Evolutionary conservation across 164 flowering plant genomes (phyloP).

Genomic region (Aristolochia californica): DNA sequence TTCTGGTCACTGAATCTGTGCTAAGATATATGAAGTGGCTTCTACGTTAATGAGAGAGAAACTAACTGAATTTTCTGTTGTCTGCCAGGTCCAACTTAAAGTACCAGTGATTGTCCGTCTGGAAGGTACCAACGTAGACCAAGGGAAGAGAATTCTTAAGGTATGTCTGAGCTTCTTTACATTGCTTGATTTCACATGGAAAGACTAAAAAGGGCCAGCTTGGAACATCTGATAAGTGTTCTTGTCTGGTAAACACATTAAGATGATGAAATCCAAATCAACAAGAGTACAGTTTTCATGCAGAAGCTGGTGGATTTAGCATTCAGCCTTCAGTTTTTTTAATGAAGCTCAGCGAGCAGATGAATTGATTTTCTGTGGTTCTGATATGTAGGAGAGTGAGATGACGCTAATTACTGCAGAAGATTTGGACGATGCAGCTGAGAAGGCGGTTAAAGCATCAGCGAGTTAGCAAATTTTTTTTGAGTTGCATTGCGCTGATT

Average conservation of each 20-base stretch:
- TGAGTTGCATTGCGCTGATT: too few relatives aligned
- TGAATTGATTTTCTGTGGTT: background rate
- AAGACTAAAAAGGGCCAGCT: too few relatives aligned
- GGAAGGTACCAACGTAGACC: conserved; percentile 97
- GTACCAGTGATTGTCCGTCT: conserved; percentile 95
- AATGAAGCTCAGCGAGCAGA: too few relatives aligned
- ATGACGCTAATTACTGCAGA: conserved; percentile 84
- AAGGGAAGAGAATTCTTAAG: conserved; percentile 94
- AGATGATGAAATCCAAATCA: too few relatives aligned
- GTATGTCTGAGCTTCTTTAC: conserved; percentile 19
- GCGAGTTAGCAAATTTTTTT: conserved; percentile 5
- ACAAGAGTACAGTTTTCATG: too few relatives aligned
- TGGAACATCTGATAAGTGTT: too few relatives aligned
- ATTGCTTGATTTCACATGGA: too few relatives aligned
- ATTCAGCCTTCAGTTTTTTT: background rate
- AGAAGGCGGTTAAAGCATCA: conserved; percentile 80
- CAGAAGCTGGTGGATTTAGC: too few relatives aligned
- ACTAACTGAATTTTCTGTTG: background rate
- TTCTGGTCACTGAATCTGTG: too few relatives aligned
- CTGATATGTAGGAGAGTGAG: conserved; percentile 41
- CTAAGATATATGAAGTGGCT: too few relatives aligned
- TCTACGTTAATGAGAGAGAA: background rate
- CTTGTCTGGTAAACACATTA: too few relatives aligned
- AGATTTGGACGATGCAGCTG: conserved; percentile 94
- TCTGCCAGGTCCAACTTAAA: conserved; percentile 61